Conservation (phyloP, 345 rosid species). For the Trapa incisa region DNA sequence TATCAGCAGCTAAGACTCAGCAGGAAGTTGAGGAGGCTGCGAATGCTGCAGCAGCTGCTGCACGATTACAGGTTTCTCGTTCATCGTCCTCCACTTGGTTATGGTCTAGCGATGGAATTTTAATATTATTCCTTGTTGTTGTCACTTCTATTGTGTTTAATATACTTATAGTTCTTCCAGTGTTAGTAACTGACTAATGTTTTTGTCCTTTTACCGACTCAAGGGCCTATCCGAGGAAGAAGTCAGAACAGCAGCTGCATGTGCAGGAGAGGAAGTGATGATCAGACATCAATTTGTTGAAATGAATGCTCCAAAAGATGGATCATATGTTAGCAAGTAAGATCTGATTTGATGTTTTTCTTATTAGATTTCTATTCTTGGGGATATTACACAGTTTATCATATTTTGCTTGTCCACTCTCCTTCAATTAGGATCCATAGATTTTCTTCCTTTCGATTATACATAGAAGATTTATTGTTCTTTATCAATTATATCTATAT, state of each 20-base stretch:
- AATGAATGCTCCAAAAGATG: constrained; percentile 94
- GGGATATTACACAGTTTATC: background rate
- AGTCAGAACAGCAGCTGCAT: constrained; percentile 79
- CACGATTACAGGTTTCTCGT: constrained; percentile 63
- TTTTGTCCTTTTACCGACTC: constrained; percentile 12
- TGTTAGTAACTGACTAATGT: constrained; percentile 4
- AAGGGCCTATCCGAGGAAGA: constrained; percentile 99
- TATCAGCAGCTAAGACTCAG: constrained; percentile 83
- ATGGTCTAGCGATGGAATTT: background rate
- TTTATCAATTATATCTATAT: background rate
- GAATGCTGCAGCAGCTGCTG: constrained; percentile 85
- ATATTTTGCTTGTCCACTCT: background rate
- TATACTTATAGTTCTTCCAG: background rate
- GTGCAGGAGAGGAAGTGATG: constrained; percentile 96
- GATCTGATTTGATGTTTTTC: constrained; percentile 9
- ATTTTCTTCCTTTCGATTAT: background rate
- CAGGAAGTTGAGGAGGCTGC: constrained; percentile 99
- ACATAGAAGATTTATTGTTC: background rate
- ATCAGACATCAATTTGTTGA: constrained; percentile 85
- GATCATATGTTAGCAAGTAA: constrained; percentile 93
- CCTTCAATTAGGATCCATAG: background rate
- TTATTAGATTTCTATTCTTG: background rate
- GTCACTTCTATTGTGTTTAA: background rate
- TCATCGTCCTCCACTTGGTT: background rate
- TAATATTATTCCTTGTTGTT: background rate